phyloP scores from a whole-genome alignment of 306 rosid genomes.

The Vachellia collinsii region DNA sequence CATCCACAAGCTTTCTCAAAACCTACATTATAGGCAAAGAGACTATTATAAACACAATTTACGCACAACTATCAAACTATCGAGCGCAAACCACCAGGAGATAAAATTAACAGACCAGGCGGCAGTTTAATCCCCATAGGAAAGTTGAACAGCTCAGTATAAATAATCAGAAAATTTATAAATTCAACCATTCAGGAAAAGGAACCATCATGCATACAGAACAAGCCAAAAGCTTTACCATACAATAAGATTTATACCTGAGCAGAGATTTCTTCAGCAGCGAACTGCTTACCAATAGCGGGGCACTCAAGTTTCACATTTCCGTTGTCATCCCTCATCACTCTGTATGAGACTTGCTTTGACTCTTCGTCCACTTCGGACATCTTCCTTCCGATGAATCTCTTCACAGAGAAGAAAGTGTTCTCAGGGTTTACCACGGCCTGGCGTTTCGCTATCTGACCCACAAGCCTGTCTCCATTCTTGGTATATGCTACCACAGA shows the following conservation, averaged over 20 bases:
- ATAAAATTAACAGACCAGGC: not conserved
- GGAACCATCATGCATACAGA: not conserved
- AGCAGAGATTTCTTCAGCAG: conserved; percentile 91
- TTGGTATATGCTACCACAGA: conserved; percentile 88
- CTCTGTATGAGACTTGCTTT: conserved; percentile 84
- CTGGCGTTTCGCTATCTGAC: conserved; percentile 92
- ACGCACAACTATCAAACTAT: not conserved
- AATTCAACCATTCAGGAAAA: not conserved
- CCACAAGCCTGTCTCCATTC: conserved; percentile 87
- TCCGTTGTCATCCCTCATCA: conserved; percentile 80
- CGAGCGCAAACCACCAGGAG: not conserved
- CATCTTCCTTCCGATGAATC: conserved; percentile 93
- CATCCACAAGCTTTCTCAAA: conserved; percentile 95
- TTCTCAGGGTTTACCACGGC: conserved; percentile 92
- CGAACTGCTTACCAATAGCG: conserved; percentile 81
- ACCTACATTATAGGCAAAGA: conserved; percentile 38
- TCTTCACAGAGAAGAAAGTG: conserved; percentile 88
- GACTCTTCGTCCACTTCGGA: conserved; percentile 89
- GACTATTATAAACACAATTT: not conserved
- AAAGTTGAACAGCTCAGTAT: not conserved
- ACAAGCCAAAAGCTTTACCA: not conserved
- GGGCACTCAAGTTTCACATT: conserved; percentile 93
- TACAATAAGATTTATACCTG: conserved; percentile 52
- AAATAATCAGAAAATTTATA: not conserved
- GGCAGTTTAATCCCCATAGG: not conserved